These are phyloP conservation scores for Trichosporon sp. DNA, from an alignment of 1,284 basidiomycete genomes.

Conservation along the genomic window DNA sequence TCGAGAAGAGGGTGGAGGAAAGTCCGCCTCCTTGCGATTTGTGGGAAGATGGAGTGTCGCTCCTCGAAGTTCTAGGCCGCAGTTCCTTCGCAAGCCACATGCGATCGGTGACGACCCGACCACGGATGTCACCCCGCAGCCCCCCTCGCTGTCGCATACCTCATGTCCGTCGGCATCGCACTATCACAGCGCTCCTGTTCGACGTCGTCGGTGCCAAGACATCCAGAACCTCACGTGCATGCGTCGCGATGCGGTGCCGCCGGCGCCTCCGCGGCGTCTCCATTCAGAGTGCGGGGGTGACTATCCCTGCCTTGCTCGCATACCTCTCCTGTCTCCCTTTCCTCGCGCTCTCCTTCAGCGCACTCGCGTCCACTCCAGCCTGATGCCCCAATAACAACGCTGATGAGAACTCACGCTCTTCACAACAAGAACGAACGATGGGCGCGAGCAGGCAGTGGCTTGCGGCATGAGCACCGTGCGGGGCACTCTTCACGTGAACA, in stretches of 20 bases:
- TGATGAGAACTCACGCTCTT: neutral
- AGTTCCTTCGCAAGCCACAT: neutral
- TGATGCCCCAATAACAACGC: too few relatives aligned
- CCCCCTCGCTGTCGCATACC: too few relatives aligned
- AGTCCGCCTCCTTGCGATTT: neutral
- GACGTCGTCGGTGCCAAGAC: neutral
- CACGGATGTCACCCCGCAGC: too few relatives aligned
- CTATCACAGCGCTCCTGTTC: slow-evolving; percentile 8
- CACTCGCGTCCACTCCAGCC: neutral
- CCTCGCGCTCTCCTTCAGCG: neutral
- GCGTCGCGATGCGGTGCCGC: neutral
- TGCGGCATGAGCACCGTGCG: neutral
- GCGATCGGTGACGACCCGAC: slow-evolving; percentile 1
- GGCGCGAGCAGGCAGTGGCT: neutral
- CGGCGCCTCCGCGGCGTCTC: slow-evolving; percentile 7
- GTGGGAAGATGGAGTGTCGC: neutral
- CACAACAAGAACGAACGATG: neutral
- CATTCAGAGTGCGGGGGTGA: neutral
- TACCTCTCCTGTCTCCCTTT: neutral
- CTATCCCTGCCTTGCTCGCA: neutral
- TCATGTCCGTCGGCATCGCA: too few relatives aligned
- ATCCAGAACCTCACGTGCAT: neutral
- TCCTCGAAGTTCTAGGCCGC: neutral
- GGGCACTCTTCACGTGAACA: slow-evolving; percentile 1
- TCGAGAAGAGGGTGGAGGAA: neutral